Base-by-base conservation (phyloP, 352 stramenopile genomes). In the Phytophthora quininea region DNA sequence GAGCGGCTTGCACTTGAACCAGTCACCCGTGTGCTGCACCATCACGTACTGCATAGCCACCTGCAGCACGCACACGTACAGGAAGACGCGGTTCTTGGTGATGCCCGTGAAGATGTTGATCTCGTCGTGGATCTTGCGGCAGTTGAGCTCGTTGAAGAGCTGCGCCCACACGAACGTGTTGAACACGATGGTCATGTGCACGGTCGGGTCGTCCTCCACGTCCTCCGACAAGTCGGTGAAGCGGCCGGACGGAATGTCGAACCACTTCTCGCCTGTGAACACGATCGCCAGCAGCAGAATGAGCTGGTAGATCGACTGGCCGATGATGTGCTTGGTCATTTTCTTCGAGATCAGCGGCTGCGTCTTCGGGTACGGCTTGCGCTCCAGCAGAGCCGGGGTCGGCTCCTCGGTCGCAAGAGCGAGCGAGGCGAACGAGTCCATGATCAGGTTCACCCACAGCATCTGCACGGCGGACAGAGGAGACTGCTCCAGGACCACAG, bases 361-460 rank as follows among this genome's bases (percentile, higher is more conserved):
- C 51, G 95, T 89, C 40, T 93, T 87, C 24, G 82, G 82, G 80
- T 98, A 98, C 11, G 96, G 96, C 50, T 85, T 86, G 46, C 93
- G 82, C 14, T 97, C 76, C 5, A 99, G 79, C 19, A 99, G 76
- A 37, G 83, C 76, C 29, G 73, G 59, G 0, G 83, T 93, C 0
- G 96, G 96, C 42, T 92, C 80, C 76, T 98, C 96, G 7, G 96
- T 98, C 24, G 91, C 95, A 15, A 99, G 79, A 29, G 95, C 94
- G n/a, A 98, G 73, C 24, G 95, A 95, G 10, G 93, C 95, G 67
- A 98, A 96, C 27, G 93, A 98, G 77, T 98, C 95, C 95, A 98
- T 98, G 73, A 98, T 98, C 42, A 99, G 77, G 74, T 99, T 98
- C 31, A 99, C 91, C 96, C 96, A 99, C 24, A 99, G 68, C 91